Evolutionary conservation across 2,329 filamentous ascomycete genomes (phyloP), one percentile per base, ranked within the genome.

Genomic region (Davidsoniella australis): DNA sequence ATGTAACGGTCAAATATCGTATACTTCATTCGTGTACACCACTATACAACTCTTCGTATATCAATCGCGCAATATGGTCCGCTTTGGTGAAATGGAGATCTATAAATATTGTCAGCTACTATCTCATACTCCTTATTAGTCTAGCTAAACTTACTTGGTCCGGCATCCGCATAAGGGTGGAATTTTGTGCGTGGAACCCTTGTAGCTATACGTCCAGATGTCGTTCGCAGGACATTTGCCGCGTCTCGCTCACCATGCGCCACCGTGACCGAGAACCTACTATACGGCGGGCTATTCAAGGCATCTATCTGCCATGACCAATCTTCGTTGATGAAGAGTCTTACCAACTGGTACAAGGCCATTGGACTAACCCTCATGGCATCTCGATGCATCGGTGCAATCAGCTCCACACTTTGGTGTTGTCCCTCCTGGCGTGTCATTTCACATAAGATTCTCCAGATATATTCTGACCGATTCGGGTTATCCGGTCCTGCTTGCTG

Each of bases 391-490:
- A 41, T 38, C 8, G 43, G 14, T 8, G 14, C 17, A 16, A 49
- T n/a, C 4, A 24, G 39, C 10, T 37, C 36, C n/a, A 18, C 24
- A 14, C 20, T 38, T n/a, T 23, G 18, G 5, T 23, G 18, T 10
- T 42, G 18, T 10, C 41, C 29, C 33, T 49, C 47, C 17, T 49
- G 47, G 18, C 41, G 41, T 8, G 41, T 40, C 20, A 49, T 49
- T 29, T 49, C 47, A 10, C 47, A 49, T 8, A 49, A 43, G 14
- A 45, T 44, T 33, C 44, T 49, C 47, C 47, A 49, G 17, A 44
- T 49, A 20, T 49, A 49, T 18, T 39, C 29, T 5, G 26, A 17
- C 10, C 47, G 47, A n/a, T n/a, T 23, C 4, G 33, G 17, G 41
- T 44, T 49, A n/a, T 33, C 41, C 5, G 39, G 24, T 16, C 29